phyloP scores from a whole-genome alignment of 805 yeast genomes.

The Vanderwaltozyma tropicalis region DNA sequence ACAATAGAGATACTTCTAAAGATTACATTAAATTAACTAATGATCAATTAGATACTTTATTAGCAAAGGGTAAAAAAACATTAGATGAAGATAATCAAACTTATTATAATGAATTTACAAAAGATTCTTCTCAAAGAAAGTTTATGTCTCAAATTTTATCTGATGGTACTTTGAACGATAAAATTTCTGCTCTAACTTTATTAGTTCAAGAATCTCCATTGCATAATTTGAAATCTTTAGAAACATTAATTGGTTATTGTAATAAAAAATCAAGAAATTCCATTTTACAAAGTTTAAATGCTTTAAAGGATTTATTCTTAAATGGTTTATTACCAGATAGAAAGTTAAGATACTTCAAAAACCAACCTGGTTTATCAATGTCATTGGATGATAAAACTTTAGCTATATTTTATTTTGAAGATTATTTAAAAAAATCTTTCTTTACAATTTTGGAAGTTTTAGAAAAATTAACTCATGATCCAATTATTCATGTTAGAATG shows the following conservation, averaged over 20 bases:
- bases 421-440: constrained; percentile 66
- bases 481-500: constrained; percentile 78
- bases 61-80: constrained; percentile 53
- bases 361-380: constrained; percentile 47
- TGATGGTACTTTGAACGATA: constrained; percentile 90
- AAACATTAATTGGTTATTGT: constrained; percentile 66
- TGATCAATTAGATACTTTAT: constrained; percentile 50
- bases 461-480: constrained; percentile 80
- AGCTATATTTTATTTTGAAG: constrained; percentile 78
- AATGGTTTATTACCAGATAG: constrained; percentile 82
- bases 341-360: constrained; percentile 67
- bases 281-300: constrained; percentile 80
- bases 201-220: constrained; percentile 91
- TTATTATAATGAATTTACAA: constrained; percentile 64
- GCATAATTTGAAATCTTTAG: constrained; percentile 77
- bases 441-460: constrained; percentile 67
- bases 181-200: constrained; percentile 87
- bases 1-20: constrained; percentile 12
- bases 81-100: constrained; percentile 60
- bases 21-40: constrained; percentile 27
- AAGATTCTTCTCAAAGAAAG: constrained; percentile 70
- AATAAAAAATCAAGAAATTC: constrained; percentile 90
- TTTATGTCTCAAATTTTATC: constrained; percentile 81
- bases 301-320: constrained; percentile 77
- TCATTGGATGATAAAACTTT: constrained; percentile 44